These are phyloP conservation scores for Annulohypoxylon bovei DNA, from an alignment of 495 filamentous ascomycete genomes.

Conservation along the genomic window DNA sequence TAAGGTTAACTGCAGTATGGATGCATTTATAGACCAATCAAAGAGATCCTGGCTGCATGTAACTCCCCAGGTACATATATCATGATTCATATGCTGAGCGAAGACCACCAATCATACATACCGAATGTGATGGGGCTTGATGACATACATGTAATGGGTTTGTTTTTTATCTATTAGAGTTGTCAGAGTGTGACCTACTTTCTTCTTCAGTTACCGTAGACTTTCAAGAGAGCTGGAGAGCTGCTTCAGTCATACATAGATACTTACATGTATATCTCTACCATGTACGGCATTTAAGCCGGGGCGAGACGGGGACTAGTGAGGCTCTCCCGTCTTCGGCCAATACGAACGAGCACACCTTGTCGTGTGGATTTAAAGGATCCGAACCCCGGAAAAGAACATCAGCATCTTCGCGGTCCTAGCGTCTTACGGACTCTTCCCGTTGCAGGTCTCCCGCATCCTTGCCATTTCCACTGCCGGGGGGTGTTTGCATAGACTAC, in stretches of 20 bases:
- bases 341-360: neutral
- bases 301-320: neutral
- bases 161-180: neutral
- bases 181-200: neutral
- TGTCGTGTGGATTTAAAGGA: conserved; percentile 7
- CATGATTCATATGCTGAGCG: neutral
- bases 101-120: neutral
- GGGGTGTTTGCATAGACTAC: conserved; percentile 6
- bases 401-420: conserved; percentile 5
- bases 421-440: conserved; percentile 7
- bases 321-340: neutral
- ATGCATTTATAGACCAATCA: conserved; percentile 8
- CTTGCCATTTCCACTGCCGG: neutral
- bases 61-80: neutral
- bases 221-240: neutral
- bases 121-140: neutral
- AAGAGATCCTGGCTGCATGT: neutral
- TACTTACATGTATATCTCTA: neutral
- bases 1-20: conserved; percentile 2
- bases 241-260: neutral
- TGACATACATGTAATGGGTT: neutral
- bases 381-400: neutral
- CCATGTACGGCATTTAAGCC: neutral
- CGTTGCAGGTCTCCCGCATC: conserved; percentile 3
- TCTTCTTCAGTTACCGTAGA: neutral